Conservation (phyloP, 2,329 filamentous ascomycete species). For the Ascosphaera acerosa region DNA sequence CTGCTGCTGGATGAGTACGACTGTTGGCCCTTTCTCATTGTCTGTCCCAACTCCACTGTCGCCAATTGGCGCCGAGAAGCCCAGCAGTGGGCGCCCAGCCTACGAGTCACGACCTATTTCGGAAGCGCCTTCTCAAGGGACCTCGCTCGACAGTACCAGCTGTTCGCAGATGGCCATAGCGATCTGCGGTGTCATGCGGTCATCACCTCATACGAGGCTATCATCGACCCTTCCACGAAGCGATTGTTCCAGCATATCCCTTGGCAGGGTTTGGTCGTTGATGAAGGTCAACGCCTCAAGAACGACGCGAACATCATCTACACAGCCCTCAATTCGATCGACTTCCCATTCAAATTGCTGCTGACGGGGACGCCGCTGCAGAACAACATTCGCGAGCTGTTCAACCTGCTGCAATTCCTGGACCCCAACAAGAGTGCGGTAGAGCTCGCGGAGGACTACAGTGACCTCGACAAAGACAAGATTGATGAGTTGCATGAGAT, state of each 20-base stretch:
- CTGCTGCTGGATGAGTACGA: constrained; percentile 41
- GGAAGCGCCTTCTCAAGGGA: constrained; percentile 50
- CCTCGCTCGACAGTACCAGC: constrained; percentile 56
- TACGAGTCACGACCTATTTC: constrained; percentile 83
- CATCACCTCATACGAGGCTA: constrained; percentile 83
- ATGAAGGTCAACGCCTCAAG: constrained; percentile 88
- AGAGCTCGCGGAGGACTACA: constrained; percentile 47
- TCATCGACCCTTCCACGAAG: constrained; percentile 43
- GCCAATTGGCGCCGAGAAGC: constrained; percentile 96
- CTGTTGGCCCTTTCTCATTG: constrained; percentile 79
- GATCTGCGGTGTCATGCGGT: constrained; percentile 74
- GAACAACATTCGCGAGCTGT: constrained; percentile 75
- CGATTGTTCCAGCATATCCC: constrained; percentile 41
- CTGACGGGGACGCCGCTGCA: constrained; percentile 65
- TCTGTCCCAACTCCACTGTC: constrained; percentile 85
- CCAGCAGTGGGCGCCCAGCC: constrained; percentile 67
- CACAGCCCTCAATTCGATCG: constrained; percentile 42
- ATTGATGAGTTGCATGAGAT: constrained; percentile 56
- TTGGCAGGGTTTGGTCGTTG: constrained; percentile 76
- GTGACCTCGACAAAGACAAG: constrained; percentile 58
- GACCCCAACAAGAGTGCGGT: constrained; percentile 47
- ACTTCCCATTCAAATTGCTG: constrained; percentile 59
- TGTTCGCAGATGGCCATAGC: constrained; percentile 40
- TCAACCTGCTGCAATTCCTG: constrained; percentile 90
- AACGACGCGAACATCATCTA: constrained; percentile 76